A percentile compares a stretch with the other conserved stretches of the same genome.
Conservation (phyloP, 768 basidiomycete species). For the Boletus vinaceobasis region DNA sequence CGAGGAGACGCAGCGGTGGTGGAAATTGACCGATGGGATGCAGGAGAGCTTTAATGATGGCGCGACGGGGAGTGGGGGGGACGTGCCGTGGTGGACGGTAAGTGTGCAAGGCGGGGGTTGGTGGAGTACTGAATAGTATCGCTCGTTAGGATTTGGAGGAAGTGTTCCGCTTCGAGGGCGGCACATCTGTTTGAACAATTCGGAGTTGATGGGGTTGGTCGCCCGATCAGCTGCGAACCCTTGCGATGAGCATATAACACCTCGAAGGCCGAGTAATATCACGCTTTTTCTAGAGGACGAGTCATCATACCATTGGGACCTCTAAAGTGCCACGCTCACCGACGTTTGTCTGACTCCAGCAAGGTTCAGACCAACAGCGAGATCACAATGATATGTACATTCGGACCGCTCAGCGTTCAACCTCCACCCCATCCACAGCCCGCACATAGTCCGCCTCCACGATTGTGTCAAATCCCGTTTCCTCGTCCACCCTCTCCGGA, state of each 20-base stretch:
- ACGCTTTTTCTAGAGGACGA: neutral
- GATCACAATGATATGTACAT: neutral
- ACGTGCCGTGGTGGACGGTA: constrained; percentile 71
- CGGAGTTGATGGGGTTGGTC: no score
- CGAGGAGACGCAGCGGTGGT: constrained; percentile 72
- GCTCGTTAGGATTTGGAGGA: constrained; percentile 50
- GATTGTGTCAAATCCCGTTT: constrained; percentile 45
- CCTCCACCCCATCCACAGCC: constrained; percentile 40
- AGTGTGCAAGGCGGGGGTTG: constrained; percentile 5
- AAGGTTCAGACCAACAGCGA: neutral
- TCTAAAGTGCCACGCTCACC: neutral
- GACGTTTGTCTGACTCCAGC: neutral
- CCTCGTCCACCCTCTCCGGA: constrained; percentile 29
- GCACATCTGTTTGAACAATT: constrained; percentile 4
- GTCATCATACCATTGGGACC: no score
- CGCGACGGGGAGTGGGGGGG: constrained; percentile 64
- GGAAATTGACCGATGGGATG: constrained; percentile 73
- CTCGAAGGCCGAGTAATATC: neutral
- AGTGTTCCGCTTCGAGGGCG: constrained; percentile 67
- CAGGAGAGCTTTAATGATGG: constrained; percentile 73
- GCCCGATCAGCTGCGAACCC: neutral
- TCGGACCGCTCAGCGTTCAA: constrained; percentile 35
- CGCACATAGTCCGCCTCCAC: constrained; percentile 51
- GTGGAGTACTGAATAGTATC: neutral
- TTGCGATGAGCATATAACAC: neutral